These are phyloP conservation scores for Biscogniauxia mediterranea DNA, from an alignment of 2,329 filamentous ascomycete species.

Conservation along the genomic window DNA sequence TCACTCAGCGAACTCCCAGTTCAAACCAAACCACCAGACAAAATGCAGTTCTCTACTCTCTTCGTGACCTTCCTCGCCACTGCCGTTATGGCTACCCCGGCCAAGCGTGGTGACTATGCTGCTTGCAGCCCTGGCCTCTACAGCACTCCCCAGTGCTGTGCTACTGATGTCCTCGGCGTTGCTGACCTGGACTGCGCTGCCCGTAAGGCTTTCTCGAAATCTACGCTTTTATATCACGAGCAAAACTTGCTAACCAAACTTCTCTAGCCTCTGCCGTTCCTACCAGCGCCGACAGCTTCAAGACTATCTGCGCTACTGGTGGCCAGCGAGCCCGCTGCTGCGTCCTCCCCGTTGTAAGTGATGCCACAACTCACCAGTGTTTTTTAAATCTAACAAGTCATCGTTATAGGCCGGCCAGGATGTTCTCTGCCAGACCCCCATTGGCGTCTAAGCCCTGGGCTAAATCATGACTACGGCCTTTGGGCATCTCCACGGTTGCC, in stretches of 20 bases:
- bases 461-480: neutral
- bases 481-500: neutral
- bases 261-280: slow-evolving; percentile 36
- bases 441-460: slow-evolving; percentile 23
- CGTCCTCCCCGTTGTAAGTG: slow-evolving; percentile 42
- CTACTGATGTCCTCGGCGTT: slow-evolving; percentile 55
- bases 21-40: slow-evolving; percentile 16
- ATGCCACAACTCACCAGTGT: neutral
- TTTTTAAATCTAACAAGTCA: slow-evolving; percentile 2
- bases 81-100: slow-evolving; percentile 25
- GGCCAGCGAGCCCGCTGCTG: slow-evolving; percentile 53
- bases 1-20: slow-evolving; percentile 14
- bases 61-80: slow-evolving; percentile 27
- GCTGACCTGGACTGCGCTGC: slow-evolving; percentile 46
- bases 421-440: slow-evolving; percentile 35
- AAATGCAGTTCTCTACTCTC: slow-evolving; percentile 29
- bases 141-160: slow-evolving; percentile 54
- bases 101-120: slow-evolving; percentile 29
- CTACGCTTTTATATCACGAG: too few relatives aligned
- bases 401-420: slow-evolving; percentile 27
- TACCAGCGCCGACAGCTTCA: slow-evolving; percentile 41
- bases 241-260: neutral
- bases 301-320: slow-evolving; percentile 38
- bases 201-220: slow-evolving; percentile 28
- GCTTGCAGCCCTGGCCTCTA: slow-evolving; percentile 43